A percentile compares a stretch with the other conserved stretches of the same genome.
These are phyloP conservation scores for Lyophyllum decastes DNA, from an alignment of 768 basidiomycete species.

Conservation along the genomic window DNA sequence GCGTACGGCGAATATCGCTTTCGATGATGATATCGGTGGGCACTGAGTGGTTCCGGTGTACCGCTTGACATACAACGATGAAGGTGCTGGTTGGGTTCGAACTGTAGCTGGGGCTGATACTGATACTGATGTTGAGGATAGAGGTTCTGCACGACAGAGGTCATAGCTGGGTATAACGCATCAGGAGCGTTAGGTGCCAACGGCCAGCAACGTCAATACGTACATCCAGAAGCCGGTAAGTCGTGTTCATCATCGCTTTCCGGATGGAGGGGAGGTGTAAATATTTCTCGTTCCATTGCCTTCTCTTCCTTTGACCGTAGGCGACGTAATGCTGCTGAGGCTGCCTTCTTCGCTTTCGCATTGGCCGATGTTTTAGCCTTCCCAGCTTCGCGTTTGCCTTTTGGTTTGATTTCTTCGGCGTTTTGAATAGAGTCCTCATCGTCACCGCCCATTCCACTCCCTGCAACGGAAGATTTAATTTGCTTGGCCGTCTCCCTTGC, in stretches of 20 bases:
- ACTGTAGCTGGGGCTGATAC: slow-evolving; percentile 6
- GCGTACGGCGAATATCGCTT: slow-evolving; percentile 40
- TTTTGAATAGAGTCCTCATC: slow-evolving; percentile 18
- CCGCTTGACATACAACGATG: slow-evolving; percentile 2
- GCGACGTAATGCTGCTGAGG: slow-evolving; percentile 20
- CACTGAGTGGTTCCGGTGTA: slow-evolving; percentile 1
- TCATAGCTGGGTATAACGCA: neutral
- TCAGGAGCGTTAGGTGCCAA: neutral
- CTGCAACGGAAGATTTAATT: slow-evolving; percentile 14
- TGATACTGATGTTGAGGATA: slow-evolving; percentile 12
- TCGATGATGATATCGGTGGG: slow-evolving; percentile 14
- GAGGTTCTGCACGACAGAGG: slow-evolving; percentile 10
- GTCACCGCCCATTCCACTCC: slow-evolving; percentile 21
- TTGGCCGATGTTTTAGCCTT: slow-evolving; percentile 19
- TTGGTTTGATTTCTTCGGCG: slow-evolving; percentile 26
- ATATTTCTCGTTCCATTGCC: slow-evolving; percentile 17
- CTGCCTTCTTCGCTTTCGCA: slow-evolving; percentile 29
- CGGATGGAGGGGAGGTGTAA: slow-evolving; percentile 5
- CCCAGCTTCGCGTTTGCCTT: slow-evolving; percentile 24
- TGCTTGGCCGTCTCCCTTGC: slow-evolving; percentile 26
- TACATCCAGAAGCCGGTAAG: slow-evolving; percentile 8
- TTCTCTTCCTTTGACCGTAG: slow-evolving; percentile 21
- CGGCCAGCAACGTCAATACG: neutral
- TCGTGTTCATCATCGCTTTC: slow-evolving; percentile 17
- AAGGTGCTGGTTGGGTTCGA: slow-evolving; percentile 3